Percentiles rank a stretch among this genome's conserved stretches.
Evolutionary conservation across 192 early-diverging fungal genomes (phyloP).

Genomic region (Borealophlyctis nickersoniae): DNA sequence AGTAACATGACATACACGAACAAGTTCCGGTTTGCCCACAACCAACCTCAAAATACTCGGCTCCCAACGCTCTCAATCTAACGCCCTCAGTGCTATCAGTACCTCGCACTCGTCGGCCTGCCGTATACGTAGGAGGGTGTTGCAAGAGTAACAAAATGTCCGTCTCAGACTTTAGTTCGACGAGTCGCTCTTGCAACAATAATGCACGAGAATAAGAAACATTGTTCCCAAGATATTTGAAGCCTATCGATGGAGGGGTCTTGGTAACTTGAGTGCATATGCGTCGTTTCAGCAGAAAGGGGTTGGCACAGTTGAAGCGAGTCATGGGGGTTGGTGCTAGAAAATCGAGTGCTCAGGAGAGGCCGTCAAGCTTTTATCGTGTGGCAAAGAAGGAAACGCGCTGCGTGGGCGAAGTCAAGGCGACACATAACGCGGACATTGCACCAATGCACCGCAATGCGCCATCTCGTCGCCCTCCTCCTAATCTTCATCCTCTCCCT

Average conservation of each 20-base stretch:
- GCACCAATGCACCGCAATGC: too few relatives aligned
- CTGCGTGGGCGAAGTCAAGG: too few relatives aligned
- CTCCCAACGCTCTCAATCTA: slow-evolving; percentile 52
- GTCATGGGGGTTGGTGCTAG: too few relatives aligned
- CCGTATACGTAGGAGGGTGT: slow-evolving; percentile 90
- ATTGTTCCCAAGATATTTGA: slow-evolving; percentile 6
- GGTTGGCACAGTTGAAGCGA: too few relatives aligned
- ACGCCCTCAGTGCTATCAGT: slow-evolving; percentile 46
- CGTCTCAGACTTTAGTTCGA: slow-evolving; percentile 33
- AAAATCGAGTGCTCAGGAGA: too few relatives aligned
- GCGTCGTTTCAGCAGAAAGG: too few relatives aligned
- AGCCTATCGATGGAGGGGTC: slow-evolving; percentile 1
- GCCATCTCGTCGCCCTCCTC: too few relatives aligned
- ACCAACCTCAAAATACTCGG: slow-evolving; percentile 65
- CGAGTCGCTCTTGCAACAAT: slow-evolving; percentile 57
- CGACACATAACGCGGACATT: too few relatives aligned
- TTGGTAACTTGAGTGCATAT: too few relatives aligned
- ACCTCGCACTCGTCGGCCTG: slow-evolving; percentile 77
- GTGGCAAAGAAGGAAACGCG: too few relatives aligned
- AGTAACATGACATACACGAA: background rate
- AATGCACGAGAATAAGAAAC: slow-evolving; percentile 61
- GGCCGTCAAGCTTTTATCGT: too few relatives aligned
- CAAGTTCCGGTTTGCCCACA: background rate
- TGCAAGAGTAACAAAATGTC: slow-evolving; percentile 48
- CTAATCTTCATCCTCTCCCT: too few relatives aligned